A percentile compares a stretch with the other conserved stretches of the same genome.
phyloP scores from a whole-genome alignment of 2,329 filamentous ascomycete genomes.

The Diaporthe citrichinensis region DNA sequence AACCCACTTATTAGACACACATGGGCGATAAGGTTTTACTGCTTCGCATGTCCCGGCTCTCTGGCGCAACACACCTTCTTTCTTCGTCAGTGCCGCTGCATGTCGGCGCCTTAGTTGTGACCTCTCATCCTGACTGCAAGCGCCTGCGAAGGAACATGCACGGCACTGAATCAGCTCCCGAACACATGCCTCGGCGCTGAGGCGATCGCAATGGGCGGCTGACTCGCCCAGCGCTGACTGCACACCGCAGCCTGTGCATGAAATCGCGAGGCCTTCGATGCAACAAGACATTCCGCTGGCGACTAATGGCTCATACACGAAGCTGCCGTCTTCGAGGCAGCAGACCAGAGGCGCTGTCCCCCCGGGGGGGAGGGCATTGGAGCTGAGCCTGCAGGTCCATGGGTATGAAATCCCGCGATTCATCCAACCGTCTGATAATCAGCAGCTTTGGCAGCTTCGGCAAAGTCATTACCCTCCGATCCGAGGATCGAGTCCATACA shows the following conservation, averaged over 20 bases:
- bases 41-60: background rate
- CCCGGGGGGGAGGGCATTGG: background rate
- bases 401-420: background rate
- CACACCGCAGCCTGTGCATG: background rate
- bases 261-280: background rate
- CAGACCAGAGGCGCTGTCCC: too few species aligned
- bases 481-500: background rate
- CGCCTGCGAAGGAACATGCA: background rate
- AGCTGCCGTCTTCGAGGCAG: background rate
- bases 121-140: background rate
- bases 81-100: background rate
- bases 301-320: too few species aligned
- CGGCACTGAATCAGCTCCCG: slow-evolving; percentile 17
- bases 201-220: slow-evolving; percentile 9
- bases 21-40: background rate
- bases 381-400: background rate
- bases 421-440: background rate
- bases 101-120: background rate
- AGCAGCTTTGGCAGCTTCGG: slow-evolving; percentile 5
- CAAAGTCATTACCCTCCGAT: background rate
- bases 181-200: slow-evolving; percentile 9
- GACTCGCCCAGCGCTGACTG: background rate
- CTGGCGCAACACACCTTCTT: background rate
- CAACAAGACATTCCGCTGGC: background rate
- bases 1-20: background rate